These are phyloP conservation scores for Cylindricascospora bacillispora DNA, from an alignment of 1,139 yeast species.

Conservation along the genomic window DNA sequence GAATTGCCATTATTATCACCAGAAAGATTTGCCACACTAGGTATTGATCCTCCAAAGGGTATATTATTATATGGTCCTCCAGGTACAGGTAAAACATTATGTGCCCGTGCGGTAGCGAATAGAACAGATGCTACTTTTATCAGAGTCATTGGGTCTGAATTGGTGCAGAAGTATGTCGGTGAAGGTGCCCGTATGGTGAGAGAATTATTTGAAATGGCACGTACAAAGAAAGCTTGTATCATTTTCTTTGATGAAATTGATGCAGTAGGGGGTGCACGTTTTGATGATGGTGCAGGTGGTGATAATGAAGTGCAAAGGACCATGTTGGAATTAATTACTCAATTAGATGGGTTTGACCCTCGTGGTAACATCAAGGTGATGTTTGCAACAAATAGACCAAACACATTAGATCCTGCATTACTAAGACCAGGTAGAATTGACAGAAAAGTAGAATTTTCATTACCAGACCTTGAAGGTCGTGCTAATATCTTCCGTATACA, in stretches of 20 bases:
- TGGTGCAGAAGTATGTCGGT: conserved; percentile 96
- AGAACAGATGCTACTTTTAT: conserved; percentile 98
- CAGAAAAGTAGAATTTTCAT: conserved; percentile 90
- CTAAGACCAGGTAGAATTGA: conserved; percentile 97
- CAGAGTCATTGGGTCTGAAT: conserved; percentile 93
- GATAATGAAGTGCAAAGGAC: conserved; percentile 98
- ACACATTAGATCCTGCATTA: conserved; percentile 94
- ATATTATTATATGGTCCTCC: conserved; percentile 94
- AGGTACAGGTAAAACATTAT: conserved; percentile 94
- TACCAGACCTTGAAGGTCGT: conserved; percentile 95
- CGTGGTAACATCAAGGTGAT: conserved; percentile 97
- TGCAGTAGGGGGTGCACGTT: conserved; percentile 98
- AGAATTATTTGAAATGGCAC: conserved; percentile 96
- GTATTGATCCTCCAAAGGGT: conserved; percentile 98
- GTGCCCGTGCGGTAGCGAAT: conserved; percentile 98
- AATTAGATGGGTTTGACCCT: conserved; percentile 95
- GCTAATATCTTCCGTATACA: conserved; percentile 96
- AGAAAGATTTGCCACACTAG: conserved; percentile 88
- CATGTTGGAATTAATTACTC: conserved; percentile 95
- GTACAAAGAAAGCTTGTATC: conserved; percentile 94
- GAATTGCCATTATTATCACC: conserved; percentile 91
- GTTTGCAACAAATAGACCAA: conserved; percentile 98
- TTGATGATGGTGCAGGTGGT: conserved; percentile 99
- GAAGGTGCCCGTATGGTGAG: conserved; percentile 99
- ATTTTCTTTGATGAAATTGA: conserved; percentile 90